Base-by-base conservation (phyloP, 345 rosid genomes). In the Eucalyptus viminalis region DNA sequence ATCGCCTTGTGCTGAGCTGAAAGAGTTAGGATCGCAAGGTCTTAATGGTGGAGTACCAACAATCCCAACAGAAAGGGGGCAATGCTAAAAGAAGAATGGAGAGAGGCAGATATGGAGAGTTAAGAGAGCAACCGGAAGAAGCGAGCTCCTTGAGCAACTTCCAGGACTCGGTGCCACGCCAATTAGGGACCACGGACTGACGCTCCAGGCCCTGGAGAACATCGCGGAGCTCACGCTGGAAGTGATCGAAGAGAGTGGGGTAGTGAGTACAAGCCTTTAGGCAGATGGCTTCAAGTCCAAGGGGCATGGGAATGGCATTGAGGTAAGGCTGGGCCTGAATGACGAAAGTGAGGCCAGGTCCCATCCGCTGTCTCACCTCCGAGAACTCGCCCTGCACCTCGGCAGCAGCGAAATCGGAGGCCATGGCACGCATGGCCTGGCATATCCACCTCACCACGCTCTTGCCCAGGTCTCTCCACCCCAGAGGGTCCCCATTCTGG, bases 121-220 rank as follows among this genome's bases (percentile, higher is more conserved):
- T 21, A 19, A 80, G 80, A 89, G 56, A 60, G 85, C 86, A 90
- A 97, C 99, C 97, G 92, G 99, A 97, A 92, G 91, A 92, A 17
- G 99, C 99, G n/a, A 97, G 96, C 88, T 97, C 97, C 91, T 97
- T 97, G 88, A 97, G 96, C 91, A 97, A 91, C 93, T 94, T 96
- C 99, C 99, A 97, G 49, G 98, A 96, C 91, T 95, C 91, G 1
- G 96, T 92, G 87, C 93, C 90, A 31, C 92, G 94, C 99, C 99
- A 97, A 90, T 94, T 90, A 86, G 94, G 94, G 88, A 95, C 90
- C 25, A 90, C 16, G 14, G 94, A 89, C 85, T 94, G 94, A 17
- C 89, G 90, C 89, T 95, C 95, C 5, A 95, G 92, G 50, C 93
- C 95, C 87, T 94, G 98, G 91, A 97, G 97, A 91, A 95, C 95